These are phyloP conservation scores for Colletotrichum abscissum DNA, from an alignment of 2,329 filamentous ascomycete genomes.

Conservation along the genomic window DNA sequence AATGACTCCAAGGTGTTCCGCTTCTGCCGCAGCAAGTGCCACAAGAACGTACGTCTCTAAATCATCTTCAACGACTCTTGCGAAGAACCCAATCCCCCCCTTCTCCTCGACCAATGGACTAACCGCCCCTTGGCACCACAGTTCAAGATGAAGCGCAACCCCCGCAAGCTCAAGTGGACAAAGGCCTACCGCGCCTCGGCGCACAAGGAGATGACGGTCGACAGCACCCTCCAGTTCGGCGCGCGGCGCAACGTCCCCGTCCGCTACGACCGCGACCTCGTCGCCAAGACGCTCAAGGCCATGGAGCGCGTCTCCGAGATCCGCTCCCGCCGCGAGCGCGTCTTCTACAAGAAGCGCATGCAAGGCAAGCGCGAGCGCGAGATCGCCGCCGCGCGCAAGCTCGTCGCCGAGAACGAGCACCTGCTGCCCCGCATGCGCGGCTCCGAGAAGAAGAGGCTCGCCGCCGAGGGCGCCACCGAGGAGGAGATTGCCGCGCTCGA, in stretches of 20 bases:
- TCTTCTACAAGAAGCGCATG: slow-evolving; percentile 95
- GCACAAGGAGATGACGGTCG: slow-evolving; percentile 80
- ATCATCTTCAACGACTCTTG: not conserved
- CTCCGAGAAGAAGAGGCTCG: slow-evolving; percentile 70
- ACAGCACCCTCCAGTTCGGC: slow-evolving; percentile 92
- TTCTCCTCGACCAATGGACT: not conserved
- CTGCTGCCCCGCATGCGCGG: slow-evolving; percentile 80
- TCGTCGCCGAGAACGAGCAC: slow-evolving; percentile 93
- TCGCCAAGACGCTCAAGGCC: slow-evolving; percentile 87
- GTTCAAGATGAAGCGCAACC: slow-evolving; percentile 99
- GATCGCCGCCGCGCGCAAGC: slow-evolving; percentile 82
- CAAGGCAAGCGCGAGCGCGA: slow-evolving; percentile 88
- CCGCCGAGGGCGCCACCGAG: slow-evolving; percentile 57
- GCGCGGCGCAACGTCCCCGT: slow-evolving; percentile 93
- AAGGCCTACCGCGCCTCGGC: slow-evolving; percentile 90
- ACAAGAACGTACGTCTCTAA: slow-evolving; percentile 62
- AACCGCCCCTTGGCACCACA: slow-evolving; percentile 18
- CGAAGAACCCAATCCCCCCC: not conserved
- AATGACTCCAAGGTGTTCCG: slow-evolving; percentile 62
- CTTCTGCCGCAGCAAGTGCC: slow-evolving; percentile 71
- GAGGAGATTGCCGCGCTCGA: slow-evolving; percentile 62
- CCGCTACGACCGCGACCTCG: slow-evolving; percentile 94
- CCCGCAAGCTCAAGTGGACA: slow-evolving; percentile 96
- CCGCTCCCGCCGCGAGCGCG: slow-evolving; percentile 82
- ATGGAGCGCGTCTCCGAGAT: slow-evolving; percentile 95